Base-by-base conservation (phyloP, 2,329 filamentous ascomycete species). In the Dactylonectria macrodidyma region DNA sequence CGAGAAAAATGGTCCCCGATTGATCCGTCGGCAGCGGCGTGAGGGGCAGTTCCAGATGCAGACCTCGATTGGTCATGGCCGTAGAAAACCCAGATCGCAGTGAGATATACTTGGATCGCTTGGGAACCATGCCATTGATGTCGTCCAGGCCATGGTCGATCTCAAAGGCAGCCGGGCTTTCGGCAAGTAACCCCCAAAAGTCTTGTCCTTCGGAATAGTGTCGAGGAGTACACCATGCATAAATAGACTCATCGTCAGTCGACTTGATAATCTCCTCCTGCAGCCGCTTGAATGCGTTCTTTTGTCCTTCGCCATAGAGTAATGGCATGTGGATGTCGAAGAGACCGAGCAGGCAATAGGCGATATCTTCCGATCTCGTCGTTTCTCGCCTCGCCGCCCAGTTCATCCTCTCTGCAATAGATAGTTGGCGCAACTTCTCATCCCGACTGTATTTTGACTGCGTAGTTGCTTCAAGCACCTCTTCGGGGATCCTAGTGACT, bases 291-390 rank as follows among this genome's bases (percentile, higher is more conserved):
- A 78, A 77, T 1, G 76, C 75, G 24, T 78, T 77, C 24, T 33
- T 59, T 30, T 66, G 71, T 0, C 78, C 79, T 54, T 81, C 78
- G 3, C 78, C 78, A 14, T 80, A 80, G 0, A 81, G 69, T 7
- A 81, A 62, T 5, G 78, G 75, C 75, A 81, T 81, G 47, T 78
- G 76, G 47, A 81, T 78, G 57, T 77, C 70, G 54, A 81, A 79
- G 9, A 80, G 69, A 5, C 78, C 79, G 5, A 80, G 60, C 4
- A 80, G 70, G 52, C 75, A 81, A 51, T 80, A 81, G 3, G 78
- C 76, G 14, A 73, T 63, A 55, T 80, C 79, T 54, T 81, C 78
- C 7, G 68, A 62, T 0, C 77, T 69, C 9, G 78, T 78, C 0
- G 78, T 78, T 36, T 68, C 58, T n/a, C 79, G 73, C 1, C 55